Evolutionary conservation across 2,329 filamentous ascomycete genomes (phyloP).

Genomic region (Calonectria crousiana): DNA sequence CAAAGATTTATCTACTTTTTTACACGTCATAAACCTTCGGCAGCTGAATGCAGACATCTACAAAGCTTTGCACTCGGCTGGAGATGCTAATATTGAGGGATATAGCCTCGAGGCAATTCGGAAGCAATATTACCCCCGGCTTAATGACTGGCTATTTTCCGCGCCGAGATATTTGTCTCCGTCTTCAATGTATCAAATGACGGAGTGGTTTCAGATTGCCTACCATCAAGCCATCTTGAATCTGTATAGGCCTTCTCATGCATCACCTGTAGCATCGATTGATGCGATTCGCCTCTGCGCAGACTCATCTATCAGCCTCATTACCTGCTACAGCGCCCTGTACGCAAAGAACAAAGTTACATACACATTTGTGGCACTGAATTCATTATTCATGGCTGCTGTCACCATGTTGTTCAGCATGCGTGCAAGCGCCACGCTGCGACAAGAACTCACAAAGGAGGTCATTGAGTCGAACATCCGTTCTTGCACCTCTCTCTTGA

Average conservation of each 20-base stretch:
- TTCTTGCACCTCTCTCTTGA: conserved; percentile 30
- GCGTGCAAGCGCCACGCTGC: conserved; percentile 29
- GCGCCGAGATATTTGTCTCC: conserved; percentile 37
- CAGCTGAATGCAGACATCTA: conserved; percentile 38
- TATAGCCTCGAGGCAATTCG: conserved; percentile 34
- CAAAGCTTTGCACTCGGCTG: conserved; percentile 36
- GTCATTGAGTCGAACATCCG: conserved; percentile 40
- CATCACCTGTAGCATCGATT: conserved; percentile 38
- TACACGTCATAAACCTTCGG: conserved; percentile 35
- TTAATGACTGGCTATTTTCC: conserved; percentile 37
- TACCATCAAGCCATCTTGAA: conserved; percentile 41
- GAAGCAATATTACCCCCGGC: conserved; percentile 36
- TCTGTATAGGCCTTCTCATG: conserved; percentile 37
- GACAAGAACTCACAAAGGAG: conserved; percentile 34
- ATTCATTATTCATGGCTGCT: conserved; percentile 38
- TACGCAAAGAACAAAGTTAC: conserved; percentile 42
- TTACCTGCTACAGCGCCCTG: conserved; percentile 38
- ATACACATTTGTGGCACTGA: conserved; percentile 35
- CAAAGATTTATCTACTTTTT: conserved; percentile 39
- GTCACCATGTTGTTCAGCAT: conserved; percentile 39
- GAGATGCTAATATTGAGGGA: conserved; percentile 30
- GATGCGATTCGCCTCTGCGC: conserved; percentile 38
- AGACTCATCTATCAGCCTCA: conserved; percentile 39
- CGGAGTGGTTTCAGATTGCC: conserved; percentile 41
- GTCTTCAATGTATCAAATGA: conserved; percentile 40